These are phyloP conservation scores for Craterostigma plantagineum DNA, from an alignment of 257 asterid genomes.

Conservation along the genomic window DNA sequence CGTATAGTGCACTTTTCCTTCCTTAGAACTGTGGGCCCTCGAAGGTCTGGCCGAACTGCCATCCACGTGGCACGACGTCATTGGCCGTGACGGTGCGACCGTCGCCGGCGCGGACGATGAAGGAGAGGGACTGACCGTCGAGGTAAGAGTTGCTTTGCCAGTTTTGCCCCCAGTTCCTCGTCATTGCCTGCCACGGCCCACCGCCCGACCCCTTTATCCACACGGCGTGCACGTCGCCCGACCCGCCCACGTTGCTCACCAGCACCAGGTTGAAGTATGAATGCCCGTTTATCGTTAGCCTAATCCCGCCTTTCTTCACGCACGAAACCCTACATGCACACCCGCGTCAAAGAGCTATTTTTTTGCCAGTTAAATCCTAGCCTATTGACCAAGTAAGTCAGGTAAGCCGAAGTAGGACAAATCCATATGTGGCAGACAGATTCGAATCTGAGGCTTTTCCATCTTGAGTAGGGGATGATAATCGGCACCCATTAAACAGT, in stretches of 20 bases:
- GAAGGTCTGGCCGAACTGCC: conserved; percentile 48
- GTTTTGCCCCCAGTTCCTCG: conserved; percentile 48
- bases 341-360: no score
- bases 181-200: conserved; percentile 30
- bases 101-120: conserved; percentile 28
- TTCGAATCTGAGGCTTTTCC: no score
- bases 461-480: no score
- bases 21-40: conserved; percentile 26
- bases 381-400: no score
- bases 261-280: conserved; percentile 31
- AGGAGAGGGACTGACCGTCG: conserved; percentile 30
- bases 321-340: conserved; percentile 22
- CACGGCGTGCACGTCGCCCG: conserved; percentile 31
- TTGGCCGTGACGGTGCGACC: conserved; percentile 22
- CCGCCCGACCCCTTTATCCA: conserved; percentile 27
- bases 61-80: conserved; percentile 19
- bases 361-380: no score
- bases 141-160: conserved; percentile 33
- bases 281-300: conserved; percentile 40
- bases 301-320: conserved; percentile 31
- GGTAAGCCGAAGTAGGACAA: no score
- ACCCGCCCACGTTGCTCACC: conserved; percentile 40
- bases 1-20: no score
- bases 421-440: no score
- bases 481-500: no score